Conservation (phyloP, 2,329 filamentous ascomycete genomes). For the Furcasterigmium furcatum region DNA sequence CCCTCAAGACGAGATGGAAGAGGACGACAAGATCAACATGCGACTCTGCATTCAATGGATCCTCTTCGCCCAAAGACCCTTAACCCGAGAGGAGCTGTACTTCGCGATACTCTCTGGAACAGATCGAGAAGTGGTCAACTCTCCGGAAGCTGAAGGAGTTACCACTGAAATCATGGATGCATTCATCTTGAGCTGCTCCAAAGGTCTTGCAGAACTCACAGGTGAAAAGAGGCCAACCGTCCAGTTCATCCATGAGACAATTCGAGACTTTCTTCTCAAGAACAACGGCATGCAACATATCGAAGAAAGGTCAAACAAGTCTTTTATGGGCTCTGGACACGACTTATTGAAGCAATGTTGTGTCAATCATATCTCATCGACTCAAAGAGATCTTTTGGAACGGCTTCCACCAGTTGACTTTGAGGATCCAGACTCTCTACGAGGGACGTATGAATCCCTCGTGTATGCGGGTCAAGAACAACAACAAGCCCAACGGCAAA, state of each 20-base stretch:
- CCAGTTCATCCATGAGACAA: slow-evolving; percentile 51
- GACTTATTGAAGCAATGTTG: too few relatives aligned
- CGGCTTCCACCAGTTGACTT: too few relatives aligned
- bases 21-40: slow-evolving; percentile 35
- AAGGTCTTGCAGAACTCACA: slow-evolving; percentile 40
- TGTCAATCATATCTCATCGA: too few relatives aligned
- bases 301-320: too few relatives aligned
- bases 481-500: too few relatives aligned
- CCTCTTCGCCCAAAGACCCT: slow-evolving; percentile 40
- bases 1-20: slow-evolving; percentile 27
- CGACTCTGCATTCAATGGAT: slow-evolving; percentile 49
- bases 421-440: too few relatives aligned
- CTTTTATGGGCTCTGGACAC: slow-evolving; percentile 4
- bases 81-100: slow-evolving; percentile 38
- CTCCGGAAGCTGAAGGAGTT: too few relatives aligned
- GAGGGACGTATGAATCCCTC: too few relatives aligned
- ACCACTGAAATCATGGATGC: too few relatives aligned
- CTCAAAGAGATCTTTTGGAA: too few relatives aligned
- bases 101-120: slow-evolving; percentile 40
- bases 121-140: too few relatives aligned
- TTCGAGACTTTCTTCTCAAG: slow-evolving; percentile 41
- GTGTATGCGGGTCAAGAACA: too few relatives aligned
- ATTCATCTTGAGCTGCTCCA: slow-evolving; percentile 36
- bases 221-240: slow-evolving; percentile 25
- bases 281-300: slow-evolving; percentile 20